Conservation (phyloP, 768 basidiomycete genomes). For the Infundibulicybe gibba region DNA sequence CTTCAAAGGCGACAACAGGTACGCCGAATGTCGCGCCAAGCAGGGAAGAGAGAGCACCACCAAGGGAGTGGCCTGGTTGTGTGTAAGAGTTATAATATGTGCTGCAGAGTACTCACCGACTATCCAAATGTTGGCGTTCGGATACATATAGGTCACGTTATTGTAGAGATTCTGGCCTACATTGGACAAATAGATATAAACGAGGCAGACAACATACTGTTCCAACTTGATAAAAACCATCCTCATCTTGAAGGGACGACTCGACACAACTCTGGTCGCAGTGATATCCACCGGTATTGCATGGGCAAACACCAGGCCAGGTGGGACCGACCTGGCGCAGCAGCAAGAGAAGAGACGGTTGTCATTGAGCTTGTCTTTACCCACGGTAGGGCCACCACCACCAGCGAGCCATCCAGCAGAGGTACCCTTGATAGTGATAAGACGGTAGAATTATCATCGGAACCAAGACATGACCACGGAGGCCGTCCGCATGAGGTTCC, state of each 20-base stretch:
- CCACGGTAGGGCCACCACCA: conserved; percentile 76
- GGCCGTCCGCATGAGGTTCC: conserved; percentile 85
- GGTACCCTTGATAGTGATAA: conserved; percentile 93
- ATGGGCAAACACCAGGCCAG: conserved; percentile 91
- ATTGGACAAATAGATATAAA: not conserved
- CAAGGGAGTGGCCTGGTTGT: conserved; percentile 63
- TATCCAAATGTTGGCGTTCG: conserved; percentile 86
- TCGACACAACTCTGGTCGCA: conserved; percentile 86
- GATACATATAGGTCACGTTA: conserved; percentile 89
- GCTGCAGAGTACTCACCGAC: conserved; percentile 37
- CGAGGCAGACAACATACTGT: conserved; percentile 48
- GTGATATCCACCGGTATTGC: conserved; percentile 68
- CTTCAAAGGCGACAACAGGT: conserved; percentile 89
- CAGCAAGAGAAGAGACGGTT: conserved; percentile 96
- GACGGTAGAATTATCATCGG: conserved; percentile 79
- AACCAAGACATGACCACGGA: conserved; percentile 91
- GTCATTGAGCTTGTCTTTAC: conserved; percentile 92
- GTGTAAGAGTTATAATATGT: not conserved
- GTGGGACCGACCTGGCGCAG: conserved; percentile 91
- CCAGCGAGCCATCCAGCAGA: conserved; percentile 66
- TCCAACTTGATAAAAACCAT: conserved; percentile 85
- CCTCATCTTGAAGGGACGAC: conserved; percentile 71
- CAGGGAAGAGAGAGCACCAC: conserved; percentile 81
- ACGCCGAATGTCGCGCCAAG: conserved; percentile 89
- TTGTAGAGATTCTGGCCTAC: conserved; percentile 81